Evolutionary conservation across 1,284 basidiomycete genomes (phyloP), one percentile per base, ranked within the genome.

Genomic region (Microbotryum lychnidis-dioicae): DNA sequence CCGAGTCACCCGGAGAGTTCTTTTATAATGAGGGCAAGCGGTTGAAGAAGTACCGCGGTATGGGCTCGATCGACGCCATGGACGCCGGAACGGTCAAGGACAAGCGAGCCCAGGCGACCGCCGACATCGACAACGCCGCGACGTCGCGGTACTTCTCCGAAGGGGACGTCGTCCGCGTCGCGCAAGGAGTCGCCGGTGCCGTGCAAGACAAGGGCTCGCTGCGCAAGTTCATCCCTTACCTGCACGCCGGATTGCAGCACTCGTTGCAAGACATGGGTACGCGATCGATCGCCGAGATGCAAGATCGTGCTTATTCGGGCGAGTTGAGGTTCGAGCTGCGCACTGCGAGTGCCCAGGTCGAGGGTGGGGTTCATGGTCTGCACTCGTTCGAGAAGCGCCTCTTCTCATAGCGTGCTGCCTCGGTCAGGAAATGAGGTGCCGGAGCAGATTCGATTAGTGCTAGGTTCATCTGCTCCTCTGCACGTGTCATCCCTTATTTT

Each of bases 91-190:
- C 66, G 73, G 86, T 87, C 57, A 86, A 84, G 73, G 77, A 74
- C 16, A 64, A 62, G 37, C 37, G 37, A 48, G 55, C 53, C 21
- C 52, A 60, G 29, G 45, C 50, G 8, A 54, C 27, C 47, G 56
- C 58, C 56, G 78, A 85, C 52, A 59, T 69, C 52, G 92, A 96
- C 79, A 98, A 97, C 73, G 94, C 94, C 18, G 96, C 96, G 5
- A 97, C 92, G 4, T 87, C 91, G 52, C 84, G 94, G 44, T 98
- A 98, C 80, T 98, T 98, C 78, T 96, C 91, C 44, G 96, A 98
- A 79, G 83, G 84, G 63, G 92, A 91, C 63, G 82, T 87, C 2
- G 87, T 98, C 76, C 97, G 97, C 80, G 96, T 98, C 57, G 94
- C 94, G 6, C 91, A 96, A 71, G 94, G 94, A 66, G 96, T 98